These are phyloP conservation scores for Acanthochlamys bracteata DNA, from an alignment of 106 monocot genomes.

Conservation along the genomic window DNA sequence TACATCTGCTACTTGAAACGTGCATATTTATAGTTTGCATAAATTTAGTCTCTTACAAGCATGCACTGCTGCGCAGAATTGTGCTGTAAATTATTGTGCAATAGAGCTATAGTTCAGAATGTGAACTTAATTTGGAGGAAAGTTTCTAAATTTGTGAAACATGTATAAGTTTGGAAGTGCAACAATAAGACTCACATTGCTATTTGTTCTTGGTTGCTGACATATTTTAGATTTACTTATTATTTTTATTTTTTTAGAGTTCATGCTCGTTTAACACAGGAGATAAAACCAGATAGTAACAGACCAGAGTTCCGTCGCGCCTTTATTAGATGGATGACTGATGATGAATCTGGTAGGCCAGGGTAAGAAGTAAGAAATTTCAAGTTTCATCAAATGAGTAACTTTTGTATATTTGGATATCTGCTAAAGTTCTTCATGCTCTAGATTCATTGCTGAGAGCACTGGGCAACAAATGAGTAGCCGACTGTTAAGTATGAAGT, in stretches of 20 bases:
- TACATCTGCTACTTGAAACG: no score
- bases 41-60: no score
- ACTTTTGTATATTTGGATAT: background rate
- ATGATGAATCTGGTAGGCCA: constrained; percentile 56
- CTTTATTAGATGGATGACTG: constrained; percentile 57
- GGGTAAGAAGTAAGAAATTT: constrained; percentile 46
- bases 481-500: constrained; percentile 90
- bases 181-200: no score
- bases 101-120: no score
- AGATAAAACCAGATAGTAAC: constrained; percentile 45
- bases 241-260: constrained; percentile 74
- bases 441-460: constrained; percentile 88
- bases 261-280: constrained; percentile 39
- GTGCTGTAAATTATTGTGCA: no score
- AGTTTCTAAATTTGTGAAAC: no score
- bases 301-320: constrained; percentile 80
- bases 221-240: no score
- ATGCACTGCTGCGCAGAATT: no score
- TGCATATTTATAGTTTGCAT: no score
- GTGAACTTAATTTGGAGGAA: no score
- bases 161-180: no score
- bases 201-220: no score
- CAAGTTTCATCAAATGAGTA: background rate
- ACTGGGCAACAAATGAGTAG: constrained; percentile 86
- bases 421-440: background rate